Base-by-base conservation (phyloP, 208 protist species). In the Crithidia brevicula region DNA sequence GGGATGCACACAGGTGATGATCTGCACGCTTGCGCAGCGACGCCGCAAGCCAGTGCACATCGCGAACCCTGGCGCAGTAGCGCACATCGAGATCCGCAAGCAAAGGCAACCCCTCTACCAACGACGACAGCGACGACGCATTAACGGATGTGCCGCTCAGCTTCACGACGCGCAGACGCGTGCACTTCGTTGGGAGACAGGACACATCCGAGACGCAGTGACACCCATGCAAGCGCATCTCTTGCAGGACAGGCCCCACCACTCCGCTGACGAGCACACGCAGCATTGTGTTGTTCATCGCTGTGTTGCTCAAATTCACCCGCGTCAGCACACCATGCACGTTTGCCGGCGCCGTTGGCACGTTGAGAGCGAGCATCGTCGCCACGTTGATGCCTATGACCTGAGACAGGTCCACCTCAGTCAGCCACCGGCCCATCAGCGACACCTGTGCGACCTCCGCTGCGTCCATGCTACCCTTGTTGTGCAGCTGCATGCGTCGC, bases 221-320 rank as follows among this genome's bases (percentile, higher is more conserved):
- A 28, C 56, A 62, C 4, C 56, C 56, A 40, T 62, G 56, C 40
- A 62, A 23, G 4, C 56, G 56, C 56, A 62, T 34, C 27, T 62
- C 36, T 16, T 50, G 56, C 56, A 62, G 40, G 7, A 33, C 34
- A 4, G 15, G 11, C 1, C 40, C 56, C 2, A 50, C 27, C 3
- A 47, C 36, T 34, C 56, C 56, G 56, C 20, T 22, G 4, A 50
- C 56, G 16, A 47, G 40, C 1, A 38, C 30, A 27, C 56, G 56
- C 56, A 50, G 25, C 56, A 62, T 62, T 16, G 56, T 36, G 40
- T 62, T 62, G 40, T 62, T 62, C 56, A 62, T 62, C 13, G 56
- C 36, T 3, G 56, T 62, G 56, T 62, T 30, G 56, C 40, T 50
- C 40, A 62, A 25, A 40, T 62, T 62, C 13, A 62, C 23, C n/a